A percentile compares a stretch with the other conserved stretches of the same genome.
These are phyloP conservation scores for Udeniomyces megalosporus DNA, from an alignment of 768 basidiomycete genomes.

Conservation along the genomic window DNA sequence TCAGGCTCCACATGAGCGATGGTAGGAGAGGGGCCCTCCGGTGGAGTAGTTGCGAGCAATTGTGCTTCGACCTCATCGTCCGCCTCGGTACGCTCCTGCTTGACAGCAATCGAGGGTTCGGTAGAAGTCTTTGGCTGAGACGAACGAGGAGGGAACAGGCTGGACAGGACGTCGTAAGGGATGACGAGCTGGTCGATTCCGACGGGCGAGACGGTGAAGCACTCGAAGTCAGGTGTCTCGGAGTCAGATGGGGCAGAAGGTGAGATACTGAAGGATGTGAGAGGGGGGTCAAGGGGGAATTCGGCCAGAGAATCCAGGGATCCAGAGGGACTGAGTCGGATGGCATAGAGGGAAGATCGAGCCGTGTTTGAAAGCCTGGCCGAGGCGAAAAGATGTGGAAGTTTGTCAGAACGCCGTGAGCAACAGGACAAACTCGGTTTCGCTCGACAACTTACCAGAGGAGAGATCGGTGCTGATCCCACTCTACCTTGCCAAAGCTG, in stretches of 20 bases:
- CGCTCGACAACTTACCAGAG: not conserved
- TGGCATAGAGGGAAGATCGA: constrained; percentile 10
- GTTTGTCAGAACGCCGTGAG: not conserved
- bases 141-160: too few species aligned
- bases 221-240: not conserved
- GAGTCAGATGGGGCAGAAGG: too few species aligned
- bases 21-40: too few species aligned
- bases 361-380: constrained; percentile 13
- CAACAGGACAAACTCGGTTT: not conserved
- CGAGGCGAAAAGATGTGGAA: not conserved
- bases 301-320: not conserved
- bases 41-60: too few species aligned
- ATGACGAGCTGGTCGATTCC: constrained; percentile 11
- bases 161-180: not conserved
- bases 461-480: not conserved
- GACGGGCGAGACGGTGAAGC: not conserved
- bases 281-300: constrained; percentile 3
- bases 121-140: too few species aligned
- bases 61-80: too few species aligned
- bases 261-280: constrained; percentile 4
- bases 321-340: not conserved
- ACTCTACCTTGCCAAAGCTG: constrained; percentile 8
- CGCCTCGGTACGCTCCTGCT: too few species aligned
- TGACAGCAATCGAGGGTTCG: too few species aligned
- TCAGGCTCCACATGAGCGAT: too few species aligned